A percentile compares a stretch with the other conserved stretches of the same genome.
Evolutionary conservation across 352 stramenopile species (phyloP).

Genomic region (Phytophthora capsici): DNA sequence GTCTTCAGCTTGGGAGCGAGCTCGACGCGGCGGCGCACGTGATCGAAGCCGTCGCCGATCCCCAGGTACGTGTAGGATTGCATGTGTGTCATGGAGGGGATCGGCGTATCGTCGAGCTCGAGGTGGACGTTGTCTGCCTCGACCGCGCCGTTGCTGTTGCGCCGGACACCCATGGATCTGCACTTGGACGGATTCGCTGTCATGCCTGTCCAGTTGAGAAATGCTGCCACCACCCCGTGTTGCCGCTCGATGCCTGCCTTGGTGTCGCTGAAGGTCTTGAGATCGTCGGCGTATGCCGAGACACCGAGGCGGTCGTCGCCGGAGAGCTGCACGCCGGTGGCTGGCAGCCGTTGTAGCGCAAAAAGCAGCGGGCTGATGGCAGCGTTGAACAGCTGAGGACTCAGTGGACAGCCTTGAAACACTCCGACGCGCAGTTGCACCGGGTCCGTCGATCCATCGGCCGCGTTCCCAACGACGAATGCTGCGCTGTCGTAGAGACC

Average conservation of each 20-base stretch:
- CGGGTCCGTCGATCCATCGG: conserved; percentile 21
- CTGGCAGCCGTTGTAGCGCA: neutral
- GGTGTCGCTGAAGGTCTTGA: conserved; percentile 25
- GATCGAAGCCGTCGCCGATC: conserved; percentile 1
- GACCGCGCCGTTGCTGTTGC: neutral
- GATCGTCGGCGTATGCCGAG: conserved; percentile 23
- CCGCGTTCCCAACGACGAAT: conserved; percentile 26
- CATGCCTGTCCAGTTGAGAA: conserved; percentile 17
- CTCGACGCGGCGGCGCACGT: neutral
- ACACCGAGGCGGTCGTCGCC: neutral
- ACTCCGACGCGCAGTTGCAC: conserved; percentile 1
- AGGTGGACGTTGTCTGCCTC: neutral
- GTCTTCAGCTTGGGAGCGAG: neutral
- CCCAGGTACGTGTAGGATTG: conserved; percentile 3
- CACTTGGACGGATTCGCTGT: conserved; percentile 3
- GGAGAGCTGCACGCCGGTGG: neutral
- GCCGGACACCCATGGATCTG: neutral
- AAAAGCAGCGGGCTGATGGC: neutral
- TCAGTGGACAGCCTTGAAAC: conserved; percentile 35
- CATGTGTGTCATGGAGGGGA: neutral
- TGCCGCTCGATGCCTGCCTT: conserved; percentile 12
- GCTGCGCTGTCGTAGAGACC: conserved; percentile 8
- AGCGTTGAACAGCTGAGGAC: conserved; percentile 32
- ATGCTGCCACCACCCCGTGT: conserved; percentile 1
- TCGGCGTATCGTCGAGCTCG: neutral